Evolutionary conservation across 148 eudicot species (phyloP).

Genomic region (Salicornia ramosissima): DNA sequence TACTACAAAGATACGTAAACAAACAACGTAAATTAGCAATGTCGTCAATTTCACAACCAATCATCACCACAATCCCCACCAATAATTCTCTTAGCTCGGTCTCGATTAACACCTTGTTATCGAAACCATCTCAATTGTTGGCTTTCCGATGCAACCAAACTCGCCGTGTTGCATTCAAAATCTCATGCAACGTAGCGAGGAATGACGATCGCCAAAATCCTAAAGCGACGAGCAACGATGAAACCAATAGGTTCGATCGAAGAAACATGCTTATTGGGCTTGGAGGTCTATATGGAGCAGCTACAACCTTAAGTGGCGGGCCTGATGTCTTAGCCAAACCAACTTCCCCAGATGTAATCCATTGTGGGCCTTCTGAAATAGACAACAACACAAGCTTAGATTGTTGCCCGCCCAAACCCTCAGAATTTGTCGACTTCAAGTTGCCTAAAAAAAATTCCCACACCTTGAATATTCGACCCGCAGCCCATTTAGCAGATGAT

Average conservation of each 20-base stretch:
- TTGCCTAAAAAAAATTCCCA: slow-evolving; percentile 27
- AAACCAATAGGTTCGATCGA: slow-evolving; percentile 43
- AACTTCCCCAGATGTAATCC: slow-evolving; percentile 44
- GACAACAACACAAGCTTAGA: slow-evolving; percentile 32
- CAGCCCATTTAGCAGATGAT: slow-evolving; percentile 59
- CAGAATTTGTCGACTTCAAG: slow-evolving; percentile 39
- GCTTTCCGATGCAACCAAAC: background rate
- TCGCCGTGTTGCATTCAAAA: background rate
- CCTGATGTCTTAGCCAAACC: slow-evolving; percentile 44
- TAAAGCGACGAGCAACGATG: slow-evolving; percentile 1
- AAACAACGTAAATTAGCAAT: background rate
- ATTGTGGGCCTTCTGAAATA: slow-evolving; percentile 42
- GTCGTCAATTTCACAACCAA: slow-evolving; percentile 16
- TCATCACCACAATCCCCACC: slow-evolving; percentile 1
- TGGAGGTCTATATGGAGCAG: slow-evolving; percentile 60
- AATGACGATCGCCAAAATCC: slow-evolving; percentile 13
- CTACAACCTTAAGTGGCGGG: slow-evolving; percentile 25
- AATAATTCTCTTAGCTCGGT: background rate
- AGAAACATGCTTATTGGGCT: slow-evolving; percentile 63
- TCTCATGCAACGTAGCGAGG: slow-evolving; percentile 21
- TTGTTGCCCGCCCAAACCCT: slow-evolving; percentile 62
- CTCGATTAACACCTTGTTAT: background rate
- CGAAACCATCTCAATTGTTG: slow-evolving; percentile 18
- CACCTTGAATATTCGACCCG: slow-evolving; percentile 48
- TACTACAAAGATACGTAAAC: too few relatives aligned